Conservation (phyloP, 2,329 filamentous ascomycete species). For the Aspergillus sp. region DNA sequence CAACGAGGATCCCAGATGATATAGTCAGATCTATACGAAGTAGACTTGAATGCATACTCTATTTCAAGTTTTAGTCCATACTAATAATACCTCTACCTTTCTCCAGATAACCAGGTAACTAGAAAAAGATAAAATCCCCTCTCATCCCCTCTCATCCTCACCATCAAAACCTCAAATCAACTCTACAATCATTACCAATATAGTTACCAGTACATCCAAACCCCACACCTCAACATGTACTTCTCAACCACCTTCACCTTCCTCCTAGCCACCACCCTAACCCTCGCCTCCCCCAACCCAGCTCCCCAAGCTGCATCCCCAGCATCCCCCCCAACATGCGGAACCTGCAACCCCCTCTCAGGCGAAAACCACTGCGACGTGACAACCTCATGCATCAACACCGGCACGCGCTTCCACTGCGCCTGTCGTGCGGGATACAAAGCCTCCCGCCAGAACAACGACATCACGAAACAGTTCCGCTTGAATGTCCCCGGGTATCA, state of each 20-base stretch:
- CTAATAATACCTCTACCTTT: neutral
- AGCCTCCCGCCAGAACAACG: constrained; percentile 33
- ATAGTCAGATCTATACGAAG: neutral
- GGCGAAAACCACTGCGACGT: constrained; percentile 45
- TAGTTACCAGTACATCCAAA: neutral
- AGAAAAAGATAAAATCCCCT: neutral
- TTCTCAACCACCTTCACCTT: constrained; percentile 23
- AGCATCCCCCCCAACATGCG: constrained; percentile 28
- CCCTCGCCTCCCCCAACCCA: constrained; percentile 24
- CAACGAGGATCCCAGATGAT: neutral
- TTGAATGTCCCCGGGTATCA: constrained; percentile 41
- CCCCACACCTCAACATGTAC: constrained; percentile 29
- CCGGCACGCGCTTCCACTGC: constrained; percentile 43
- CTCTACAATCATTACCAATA: neutral
- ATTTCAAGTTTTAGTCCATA: neutral
- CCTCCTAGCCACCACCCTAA: constrained; percentile 20
- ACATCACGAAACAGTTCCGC: constrained; percentile 40
- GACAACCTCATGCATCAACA: constrained; percentile 50
- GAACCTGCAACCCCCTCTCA: constrained; percentile 44
- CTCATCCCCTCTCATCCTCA: neutral
- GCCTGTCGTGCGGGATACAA: constrained; percentile 47
- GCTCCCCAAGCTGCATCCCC: constrained; percentile 11
- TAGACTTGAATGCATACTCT: neutral
- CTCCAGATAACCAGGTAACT: neutral
- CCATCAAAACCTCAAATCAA: neutral